Conservation (phyloP, 495 filamentous ascomycete species). For the Neurospora hispaniola region DNA sequence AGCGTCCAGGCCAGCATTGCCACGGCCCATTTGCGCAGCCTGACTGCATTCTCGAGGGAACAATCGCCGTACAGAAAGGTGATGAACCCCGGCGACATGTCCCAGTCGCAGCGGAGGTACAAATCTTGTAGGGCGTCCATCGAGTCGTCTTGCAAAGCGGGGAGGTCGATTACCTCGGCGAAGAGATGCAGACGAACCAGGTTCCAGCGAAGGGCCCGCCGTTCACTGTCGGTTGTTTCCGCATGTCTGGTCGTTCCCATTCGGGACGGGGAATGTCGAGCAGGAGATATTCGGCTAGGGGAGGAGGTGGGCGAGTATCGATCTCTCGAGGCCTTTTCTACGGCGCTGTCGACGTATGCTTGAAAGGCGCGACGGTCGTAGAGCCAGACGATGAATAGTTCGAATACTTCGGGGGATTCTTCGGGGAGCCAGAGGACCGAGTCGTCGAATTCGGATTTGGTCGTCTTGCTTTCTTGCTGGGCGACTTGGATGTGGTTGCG, state of each 20-base stretch:
- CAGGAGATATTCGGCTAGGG: conserved; percentile 1
- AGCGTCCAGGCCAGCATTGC: conserved; percentile 40
- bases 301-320: conserved; percentile 2
- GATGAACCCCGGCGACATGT: conserved; percentile 33
- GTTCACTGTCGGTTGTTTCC: conserved; percentile 11
- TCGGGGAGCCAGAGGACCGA: conserved; percentile 28
- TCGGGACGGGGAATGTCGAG: not conserved
- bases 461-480: not conserved
- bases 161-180: conserved; percentile 30
- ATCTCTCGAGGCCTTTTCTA: conserved; percentile 14
- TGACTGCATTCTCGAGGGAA: conserved; percentile 27
- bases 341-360: conserved; percentile 27
- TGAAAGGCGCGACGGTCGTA: conserved; percentile 26
- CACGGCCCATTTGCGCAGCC: conserved; percentile 37
- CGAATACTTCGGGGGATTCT: conserved; percentile 36
- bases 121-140: conserved; percentile 41
- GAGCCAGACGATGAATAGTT: conserved; percentile 37
- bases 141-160: conserved; percentile 33
- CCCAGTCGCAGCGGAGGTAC: conserved; percentile 39
- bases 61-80: conserved; percentile 35
- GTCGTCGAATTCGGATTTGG: conserved; percentile 11
- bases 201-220: conserved; percentile 26
- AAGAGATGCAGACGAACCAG: conserved; percentile 38
- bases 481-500: conserved; percentile 25
- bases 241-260: not conserved